Evolutionary conservation across 1,284 basidiomycete species (phyloP), one percentile per base, ranked within the genome.

Genomic region (Tilletia walkeri): DNA sequence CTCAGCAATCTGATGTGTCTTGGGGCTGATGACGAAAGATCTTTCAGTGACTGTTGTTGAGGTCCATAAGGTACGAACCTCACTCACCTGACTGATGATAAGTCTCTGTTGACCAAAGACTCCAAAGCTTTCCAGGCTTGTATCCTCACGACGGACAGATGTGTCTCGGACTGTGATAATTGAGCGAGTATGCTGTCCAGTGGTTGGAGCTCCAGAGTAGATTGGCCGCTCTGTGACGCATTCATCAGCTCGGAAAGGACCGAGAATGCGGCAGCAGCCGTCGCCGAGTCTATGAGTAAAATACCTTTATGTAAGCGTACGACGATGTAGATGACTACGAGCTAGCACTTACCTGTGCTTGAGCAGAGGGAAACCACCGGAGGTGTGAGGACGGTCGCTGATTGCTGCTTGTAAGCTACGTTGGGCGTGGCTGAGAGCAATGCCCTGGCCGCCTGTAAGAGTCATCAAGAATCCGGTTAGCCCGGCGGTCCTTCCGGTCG

Each of bases 51-150:
- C 16, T 53, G 50, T 1, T 10, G n/a, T 7, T 1, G n/a, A 7
- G 50, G n/a, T 53, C 6, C 16, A 3, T 1, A 53, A 12, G 2
- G n/a, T 5, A 45, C 9, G 41, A 3, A 45, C 9, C 41, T 45
- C 41, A 45, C 41, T 14, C 41, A 45, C 41, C 41, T 45, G 6
- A 45, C 41, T 1, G 41, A 45, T 14, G 41, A 45, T 3, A 45
- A 1, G 41, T 45, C 41, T 45, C 41, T 45, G 3, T 39, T 36
- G 4, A 63, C 30, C 59, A 63, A 9, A 16, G 59, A 38, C 30
- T 34, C 18, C 7, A 63, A 38, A 18, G 59, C 59, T 16, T 63
- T 63, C 59, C 59, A 63, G 3, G 59, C 59, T 63, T 63, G 59
- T 7, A 38, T 63, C 18, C 59, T 34, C 34, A 38, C 36, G 59